phyloP scores from a whole-genome alignment of 2,329 filamentous ascomycete genomes.

The Trichoderma sp. region DNA sequence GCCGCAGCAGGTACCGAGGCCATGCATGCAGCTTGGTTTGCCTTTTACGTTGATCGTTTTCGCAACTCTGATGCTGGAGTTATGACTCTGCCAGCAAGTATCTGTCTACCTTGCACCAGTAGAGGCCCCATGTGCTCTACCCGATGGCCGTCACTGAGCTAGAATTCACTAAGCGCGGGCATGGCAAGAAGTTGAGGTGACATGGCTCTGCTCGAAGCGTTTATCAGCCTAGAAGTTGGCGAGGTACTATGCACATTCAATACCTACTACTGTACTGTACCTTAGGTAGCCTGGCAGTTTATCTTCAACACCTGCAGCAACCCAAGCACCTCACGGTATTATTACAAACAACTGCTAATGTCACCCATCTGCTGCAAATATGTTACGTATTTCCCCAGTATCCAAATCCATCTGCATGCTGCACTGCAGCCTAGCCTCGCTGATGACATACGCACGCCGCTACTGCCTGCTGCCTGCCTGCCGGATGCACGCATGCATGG shows the following conservation, averaged over 20 bases:
- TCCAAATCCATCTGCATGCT: background rate
- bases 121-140: background rate
- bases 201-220: background rate
- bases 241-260: no score
- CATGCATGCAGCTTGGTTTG: background rate
- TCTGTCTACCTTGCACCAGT: background rate
- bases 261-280: no score
- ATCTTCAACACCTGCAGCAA: background rate
- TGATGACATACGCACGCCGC: slow-evolving; percentile 8
- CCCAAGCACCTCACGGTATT: no score
- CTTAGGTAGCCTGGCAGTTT: background rate
- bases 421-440: background rate
- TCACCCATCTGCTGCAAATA: background rate
- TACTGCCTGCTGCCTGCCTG: background rate
- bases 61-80: background rate
- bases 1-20: background rate
- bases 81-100: background rate
- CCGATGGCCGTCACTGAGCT: background rate
- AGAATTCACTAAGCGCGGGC: background rate
- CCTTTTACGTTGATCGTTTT: background rate
- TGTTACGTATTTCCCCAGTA: background rate
- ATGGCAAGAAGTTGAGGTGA: background rate
- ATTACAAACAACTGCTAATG: background rate
- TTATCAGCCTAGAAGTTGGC: no score
- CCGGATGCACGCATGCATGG: background rate